phyloP scores from a whole-genome alignment of 176 grass and related monocot genomes.

The Musa acuminata region DNA sequence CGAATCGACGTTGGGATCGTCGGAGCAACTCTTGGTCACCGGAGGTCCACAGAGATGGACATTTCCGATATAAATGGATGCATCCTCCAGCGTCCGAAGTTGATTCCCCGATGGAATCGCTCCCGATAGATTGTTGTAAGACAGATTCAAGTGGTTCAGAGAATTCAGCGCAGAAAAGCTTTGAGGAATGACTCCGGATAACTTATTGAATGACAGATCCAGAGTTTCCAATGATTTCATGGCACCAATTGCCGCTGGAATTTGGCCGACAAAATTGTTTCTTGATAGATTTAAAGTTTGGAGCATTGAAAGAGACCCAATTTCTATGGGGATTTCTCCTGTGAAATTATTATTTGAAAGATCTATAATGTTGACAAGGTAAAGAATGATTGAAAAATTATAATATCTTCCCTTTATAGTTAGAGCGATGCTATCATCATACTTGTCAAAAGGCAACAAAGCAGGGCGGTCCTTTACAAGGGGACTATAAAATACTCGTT shows the following conservation, averaged over 20 bases:
- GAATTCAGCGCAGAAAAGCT: background rate
- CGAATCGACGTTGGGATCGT: too few relatives aligned
- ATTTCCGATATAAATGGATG: too few relatives aligned
- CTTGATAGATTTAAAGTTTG: slow-evolving; percentile 2
- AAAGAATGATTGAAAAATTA: background rate
- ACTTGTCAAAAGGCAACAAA: too few relatives aligned
- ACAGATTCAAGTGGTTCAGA: too few relatives aligned
- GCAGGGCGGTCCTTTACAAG: too few relatives aligned
- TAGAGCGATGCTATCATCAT: too few relatives aligned
- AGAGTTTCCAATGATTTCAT: slow-evolving; percentile 9
- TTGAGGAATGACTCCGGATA: slow-evolving; percentile 3
- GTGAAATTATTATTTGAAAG: slow-evolving; percentile 1
- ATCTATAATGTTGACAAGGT: background rate
- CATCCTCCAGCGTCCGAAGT: background rate
- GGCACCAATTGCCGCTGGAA: background rate
- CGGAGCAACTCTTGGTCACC: too few relatives aligned
- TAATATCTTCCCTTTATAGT: too few relatives aligned
- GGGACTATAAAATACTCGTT: too few relatives aligned
- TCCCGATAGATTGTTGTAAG: too few relatives aligned
- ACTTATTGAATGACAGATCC: background rate
- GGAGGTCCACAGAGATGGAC: too few relatives aligned
- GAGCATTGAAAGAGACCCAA: background rate
- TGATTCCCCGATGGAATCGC: too few relatives aligned
- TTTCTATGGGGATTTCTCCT: slow-evolving; percentile 12
- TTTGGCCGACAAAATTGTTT: background rate